Evolutionary conservation across 2,329 filamentous ascomycete species (phyloP).

Genomic region (Cordyceps tenuipes): DNA sequence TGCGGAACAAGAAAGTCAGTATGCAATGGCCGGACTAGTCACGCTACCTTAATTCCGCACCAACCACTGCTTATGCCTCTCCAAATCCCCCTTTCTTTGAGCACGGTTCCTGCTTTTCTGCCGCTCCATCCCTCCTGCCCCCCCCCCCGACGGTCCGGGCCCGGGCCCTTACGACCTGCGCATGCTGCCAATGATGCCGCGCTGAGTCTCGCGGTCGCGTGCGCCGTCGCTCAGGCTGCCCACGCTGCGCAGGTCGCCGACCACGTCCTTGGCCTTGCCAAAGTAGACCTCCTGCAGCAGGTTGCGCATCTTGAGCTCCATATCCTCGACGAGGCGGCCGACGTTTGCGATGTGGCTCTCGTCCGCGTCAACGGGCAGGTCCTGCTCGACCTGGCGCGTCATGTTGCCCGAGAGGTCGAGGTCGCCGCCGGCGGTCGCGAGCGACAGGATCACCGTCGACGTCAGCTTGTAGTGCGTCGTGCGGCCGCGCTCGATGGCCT

Average conservation of each 20-base stretch:
- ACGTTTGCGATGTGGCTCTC: constrained; percentile 94
- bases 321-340: constrained; percentile 89
- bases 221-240: constrained; percentile 76
- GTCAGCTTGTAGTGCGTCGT: constrained; percentile 96
- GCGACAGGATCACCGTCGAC: constrained; percentile 86
- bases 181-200: constrained; percentile 72
- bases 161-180: constrained; percentile 26
- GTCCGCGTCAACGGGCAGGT: constrained; percentile 82
- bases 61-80: not conserved
- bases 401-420: constrained; percentile 96
- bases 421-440: constrained; percentile 61
- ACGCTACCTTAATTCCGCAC: too few relatives aligned
- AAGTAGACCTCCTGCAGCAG: constrained; percentile 98
- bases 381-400: constrained; percentile 91
- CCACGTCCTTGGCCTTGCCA: constrained; percentile 97
- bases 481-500: constrained; percentile 85
- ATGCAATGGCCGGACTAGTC: not conserved
- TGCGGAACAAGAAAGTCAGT: not conserved
- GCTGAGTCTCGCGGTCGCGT: constrained; percentile 74
- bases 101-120: not conserved
- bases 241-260: constrained; percentile 86
- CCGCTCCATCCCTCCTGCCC: not conserved
- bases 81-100: not conserved
- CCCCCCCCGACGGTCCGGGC: not conserved
- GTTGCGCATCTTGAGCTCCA: constrained; percentile 99